Evolutionary conservation across 192 early-diverging fungal species (phyloP), one percentile per base, ranked within the genome.

Genomic region (Diversispora eburnea): DNA sequence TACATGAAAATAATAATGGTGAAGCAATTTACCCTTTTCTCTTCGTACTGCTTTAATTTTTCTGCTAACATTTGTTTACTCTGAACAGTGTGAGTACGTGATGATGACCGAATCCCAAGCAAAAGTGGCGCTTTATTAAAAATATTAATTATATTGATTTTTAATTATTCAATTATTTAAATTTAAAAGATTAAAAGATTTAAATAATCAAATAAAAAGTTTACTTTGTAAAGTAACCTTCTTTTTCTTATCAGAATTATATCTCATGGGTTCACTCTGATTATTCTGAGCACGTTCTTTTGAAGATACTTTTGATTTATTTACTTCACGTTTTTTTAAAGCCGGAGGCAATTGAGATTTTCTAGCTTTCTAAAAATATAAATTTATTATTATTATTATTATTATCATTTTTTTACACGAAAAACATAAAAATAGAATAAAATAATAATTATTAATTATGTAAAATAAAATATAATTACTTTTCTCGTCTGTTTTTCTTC

Each of bases 31-130:
- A 65, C 75, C 60, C 66, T 79, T 20, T 78, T 74, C 49, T 75
- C 57, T 52, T 86, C 80, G 41, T 80, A 76, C 57, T 86, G 80
- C 59, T 79, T 78, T 3, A 86, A 15, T 42, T 83, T 83, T 49
- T 79, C 79, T 42, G 85, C 82, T 4, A 84, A 79, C 45, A 77
- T 76, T 41, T 83, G 74, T n/a, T 83, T 81, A 66, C 84, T 85
- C 55, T 81, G 41, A 1, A 87, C 73, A 8, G 86, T 87, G 20
- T 80, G 81, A n/a, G 76, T 70, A 15, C 86, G 75, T 7, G 79
- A 82, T 2, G 86, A 87, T 58, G 85, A 79, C 46, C 86, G 81
- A 9, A 77, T 67, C 25, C 78, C 82, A 0, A 70, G 70, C 3
- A 76, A 76, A 42, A 78, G 73, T 25, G 73, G 75, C 15, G 79